Conservation (phyloP, 2,329 filamentous ascomycete genomes). For the Trichoderma sp. region DNA sequence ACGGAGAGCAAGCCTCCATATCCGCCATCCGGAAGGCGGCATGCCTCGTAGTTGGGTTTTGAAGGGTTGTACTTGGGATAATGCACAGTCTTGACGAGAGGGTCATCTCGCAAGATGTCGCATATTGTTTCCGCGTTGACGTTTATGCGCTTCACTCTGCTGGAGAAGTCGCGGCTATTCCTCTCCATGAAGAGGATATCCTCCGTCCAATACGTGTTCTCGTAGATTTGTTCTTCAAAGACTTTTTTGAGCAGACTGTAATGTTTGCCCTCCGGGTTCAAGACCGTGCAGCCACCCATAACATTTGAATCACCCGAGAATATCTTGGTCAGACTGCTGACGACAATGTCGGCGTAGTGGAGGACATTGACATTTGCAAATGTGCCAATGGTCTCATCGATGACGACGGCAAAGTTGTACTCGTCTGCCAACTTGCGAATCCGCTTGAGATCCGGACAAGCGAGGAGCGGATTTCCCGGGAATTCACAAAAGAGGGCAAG, state of each 20-base stretch:
- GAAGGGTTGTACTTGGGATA: constrained; percentile 81
- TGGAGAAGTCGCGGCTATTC: constrained; percentile 89
- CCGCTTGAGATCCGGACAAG: constrained; percentile 77
- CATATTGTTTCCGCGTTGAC: constrained; percentile 80
- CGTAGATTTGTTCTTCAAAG: constrained; percentile 61
- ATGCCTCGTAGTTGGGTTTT: constrained; percentile 72
- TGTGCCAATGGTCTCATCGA: constrained; percentile 96
- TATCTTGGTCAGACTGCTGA: constrained; percentile 93
- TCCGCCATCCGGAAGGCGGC: constrained; percentile 68
- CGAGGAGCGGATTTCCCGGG: constrained; percentile 85
- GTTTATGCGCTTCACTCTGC: constrained; percentile 81
- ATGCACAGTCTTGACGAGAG: constrained; percentile 71
- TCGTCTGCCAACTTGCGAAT: constrained; percentile 75
- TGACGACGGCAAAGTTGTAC: constrained; percentile 84
- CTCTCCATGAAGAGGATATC: constrained; percentile 93
- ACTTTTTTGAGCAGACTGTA: constrained; percentile 66
- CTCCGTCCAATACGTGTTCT: constrained; percentile 92
- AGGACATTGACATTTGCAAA: constrained; percentile 95
- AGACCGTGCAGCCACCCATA: constrained; percentile 78
- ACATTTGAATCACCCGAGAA: constrained; percentile 98
- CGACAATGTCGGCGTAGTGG: constrained; percentile 83
- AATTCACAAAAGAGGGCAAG: constrained; percentile 92
- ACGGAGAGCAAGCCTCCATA: constrained; percentile 89
- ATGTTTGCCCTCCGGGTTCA: constrained; percentile 65
- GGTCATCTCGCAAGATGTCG: constrained; percentile 60